Conservation (phyloP, 2,329 filamentous ascomycete genomes). For the Pyrenophora teres region DNA sequence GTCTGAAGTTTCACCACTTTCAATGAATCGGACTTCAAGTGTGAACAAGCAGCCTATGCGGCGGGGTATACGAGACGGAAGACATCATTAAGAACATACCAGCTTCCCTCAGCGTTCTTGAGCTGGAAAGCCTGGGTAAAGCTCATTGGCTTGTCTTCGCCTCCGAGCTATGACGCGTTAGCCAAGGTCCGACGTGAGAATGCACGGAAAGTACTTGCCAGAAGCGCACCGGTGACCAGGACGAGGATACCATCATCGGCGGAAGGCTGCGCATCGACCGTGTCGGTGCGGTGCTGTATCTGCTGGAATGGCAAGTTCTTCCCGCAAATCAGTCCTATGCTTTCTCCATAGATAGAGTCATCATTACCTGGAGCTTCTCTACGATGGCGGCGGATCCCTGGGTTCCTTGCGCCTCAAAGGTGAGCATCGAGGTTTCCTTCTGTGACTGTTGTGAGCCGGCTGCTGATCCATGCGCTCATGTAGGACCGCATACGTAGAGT, state of each 20-base stretch:
- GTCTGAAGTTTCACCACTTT: too few relatives aligned
- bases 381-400: conserved; percentile 70
- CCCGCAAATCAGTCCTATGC: conserved; percentile 23
- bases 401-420: conserved; percentile 76
- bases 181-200: neutral
- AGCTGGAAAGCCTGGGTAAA: conserved; percentile 92
- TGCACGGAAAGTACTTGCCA: conserved; percentile 61
- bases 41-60: conserved; percentile 28
- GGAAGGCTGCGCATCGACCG: conserved; percentile 82
- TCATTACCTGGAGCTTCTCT: conserved; percentile 78
- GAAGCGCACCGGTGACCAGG: conserved; percentile 82
- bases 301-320: conserved; percentile 80
- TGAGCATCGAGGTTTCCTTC: conserved; percentile 85
- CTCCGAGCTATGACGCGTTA: conserved; percentile 69
- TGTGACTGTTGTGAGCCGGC: conserved; percentile 8
- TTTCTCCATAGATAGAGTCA: neutral
- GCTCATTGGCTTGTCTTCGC: conserved; percentile 83
- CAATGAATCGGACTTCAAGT: too few relatives aligned
- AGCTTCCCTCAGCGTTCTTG: conserved; percentile 69
- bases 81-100: conserved; percentile 89
- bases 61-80: conserved; percentile 82
- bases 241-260: conserved; percentile 74
- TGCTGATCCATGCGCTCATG: neutral
- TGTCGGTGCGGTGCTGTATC: conserved; percentile 77
- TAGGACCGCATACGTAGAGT: conserved; percentile 74